Percentiles rank a stretch among this genome's conserved stretches.
phyloP scores from a whole-genome alignment of 768 basidiomycete species.

The Boletus eberwhitei region DNA sequence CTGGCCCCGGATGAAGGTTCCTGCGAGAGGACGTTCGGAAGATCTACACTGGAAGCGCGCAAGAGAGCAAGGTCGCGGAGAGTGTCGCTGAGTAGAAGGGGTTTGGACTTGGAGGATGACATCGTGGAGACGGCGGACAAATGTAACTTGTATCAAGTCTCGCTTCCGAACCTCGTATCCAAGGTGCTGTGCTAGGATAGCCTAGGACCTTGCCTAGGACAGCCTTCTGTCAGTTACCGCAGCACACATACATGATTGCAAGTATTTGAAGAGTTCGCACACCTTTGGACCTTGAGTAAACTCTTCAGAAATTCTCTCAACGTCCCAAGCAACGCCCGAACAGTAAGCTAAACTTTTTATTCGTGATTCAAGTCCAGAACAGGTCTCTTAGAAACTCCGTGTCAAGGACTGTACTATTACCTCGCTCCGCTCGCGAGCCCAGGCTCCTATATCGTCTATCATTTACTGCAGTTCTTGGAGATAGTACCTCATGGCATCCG shows the following conservation, averaged over 20 bases:
- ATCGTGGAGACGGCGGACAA: conserved; percentile 6
- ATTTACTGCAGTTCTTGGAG: background rate
- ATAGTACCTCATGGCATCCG: conserved; percentile 12
- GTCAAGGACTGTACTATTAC: background rate
- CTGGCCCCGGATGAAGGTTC: background rate
- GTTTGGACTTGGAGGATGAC: conserved; percentile 34
- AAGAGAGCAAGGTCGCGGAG: conserved; percentile 73
- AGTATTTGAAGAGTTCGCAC: too few species aligned
- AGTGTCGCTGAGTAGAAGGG: conserved; percentile 54
- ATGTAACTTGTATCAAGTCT: background rate
- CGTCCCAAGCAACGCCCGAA: too few species aligned
- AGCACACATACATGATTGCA: background rate
- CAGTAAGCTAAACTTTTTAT: too few species aligned
- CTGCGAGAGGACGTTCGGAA: conserved; percentile 31
- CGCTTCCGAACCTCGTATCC: background rate
- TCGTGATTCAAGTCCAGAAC: too few species aligned
- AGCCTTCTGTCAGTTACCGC: too few species aligned
- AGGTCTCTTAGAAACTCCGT: too few species aligned
- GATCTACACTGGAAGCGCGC: conserved; percentile 52
- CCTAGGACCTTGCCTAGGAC: background rate
- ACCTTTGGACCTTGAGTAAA: too few species aligned
- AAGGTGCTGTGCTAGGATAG: background rate
- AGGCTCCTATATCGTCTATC: background rate
- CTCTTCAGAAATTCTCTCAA: too few species aligned
- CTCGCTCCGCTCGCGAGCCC: background rate